Percentiles rank a stretch among this genome's conserved stretches.
Conservation (phyloP, 148 eudicot genomes). For the Camellia lanceoleosa region DNA sequence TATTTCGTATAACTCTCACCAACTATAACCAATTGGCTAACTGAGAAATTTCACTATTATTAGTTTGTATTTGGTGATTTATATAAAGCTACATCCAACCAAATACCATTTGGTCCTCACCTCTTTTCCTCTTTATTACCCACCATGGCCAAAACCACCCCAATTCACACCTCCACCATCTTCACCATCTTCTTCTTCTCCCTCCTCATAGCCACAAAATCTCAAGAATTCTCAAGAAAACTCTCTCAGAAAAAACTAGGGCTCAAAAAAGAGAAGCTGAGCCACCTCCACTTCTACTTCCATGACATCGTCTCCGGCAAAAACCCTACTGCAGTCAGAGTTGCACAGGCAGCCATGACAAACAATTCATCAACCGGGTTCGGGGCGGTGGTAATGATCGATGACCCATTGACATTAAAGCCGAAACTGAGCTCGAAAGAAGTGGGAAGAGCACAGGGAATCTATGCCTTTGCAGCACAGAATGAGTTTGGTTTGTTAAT, state of each 20-base stretch:
- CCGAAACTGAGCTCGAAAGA: constrained; percentile 17
- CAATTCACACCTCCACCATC: constrained; percentile 1
- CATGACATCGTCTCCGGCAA: constrained; percentile 42
- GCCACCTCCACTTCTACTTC: constrained; percentile 46
- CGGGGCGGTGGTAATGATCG: constrained; percentile 17
- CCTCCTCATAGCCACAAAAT: background rate
- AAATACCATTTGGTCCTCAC: background rate
- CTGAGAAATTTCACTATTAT: no score
- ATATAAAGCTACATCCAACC: no score
- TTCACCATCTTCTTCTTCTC: constrained; percentile 16
- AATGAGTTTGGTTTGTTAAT: constrained; percentile 19
- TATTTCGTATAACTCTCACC: no score
- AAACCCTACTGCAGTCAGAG: constrained; percentile 28
- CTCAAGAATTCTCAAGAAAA: constrained; percentile 28
- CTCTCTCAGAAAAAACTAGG: constrained; percentile 23
- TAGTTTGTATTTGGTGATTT: no score
- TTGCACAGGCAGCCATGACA: constrained; percentile 23
- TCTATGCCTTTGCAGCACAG: constrained; percentile 18
- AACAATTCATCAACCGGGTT: constrained; percentile 10
- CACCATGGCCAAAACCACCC: constrained; percentile 16
- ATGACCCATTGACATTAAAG: constrained; percentile 17
- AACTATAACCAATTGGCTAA: no score
- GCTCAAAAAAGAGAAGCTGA: constrained; percentile 31
- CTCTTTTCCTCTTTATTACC: background rate
- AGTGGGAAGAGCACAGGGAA: constrained; percentile 31